Percentiles rank a stretch among this genome's conserved stretches.
phyloP scores from a whole-genome alignment of 2,329 filamentous ascomycete species.

The Aspergillus hiratsukae region DNA sequence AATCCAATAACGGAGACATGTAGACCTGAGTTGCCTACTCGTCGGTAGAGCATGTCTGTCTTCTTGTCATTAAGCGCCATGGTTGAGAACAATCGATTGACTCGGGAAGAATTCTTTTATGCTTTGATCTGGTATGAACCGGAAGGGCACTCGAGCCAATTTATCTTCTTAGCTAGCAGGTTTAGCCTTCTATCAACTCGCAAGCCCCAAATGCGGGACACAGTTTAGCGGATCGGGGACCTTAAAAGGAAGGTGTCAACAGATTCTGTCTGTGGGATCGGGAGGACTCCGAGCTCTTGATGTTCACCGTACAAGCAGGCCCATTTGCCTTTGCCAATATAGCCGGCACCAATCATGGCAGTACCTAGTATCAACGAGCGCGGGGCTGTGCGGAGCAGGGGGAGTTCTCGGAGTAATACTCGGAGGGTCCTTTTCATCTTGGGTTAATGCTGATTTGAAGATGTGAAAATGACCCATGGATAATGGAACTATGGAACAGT shows the following conservation, averaged over 20 bases:
- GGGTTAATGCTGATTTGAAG: background rate
- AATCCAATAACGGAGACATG: conserved; percentile 70
- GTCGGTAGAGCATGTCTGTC: conserved; percentile 63
- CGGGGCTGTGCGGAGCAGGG: background rate
- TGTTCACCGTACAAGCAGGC: too few species aligned
- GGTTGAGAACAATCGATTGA: background rate
- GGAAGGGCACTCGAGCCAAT: background rate
- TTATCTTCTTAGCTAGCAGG: conserved; percentile 1
- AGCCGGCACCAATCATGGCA: conserved; percentile 1
- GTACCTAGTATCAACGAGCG: background rate
- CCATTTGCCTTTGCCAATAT: background rate
- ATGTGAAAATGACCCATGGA: too few species aligned
- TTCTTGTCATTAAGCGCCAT: conserved; percentile 25
- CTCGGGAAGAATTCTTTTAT: background rate
- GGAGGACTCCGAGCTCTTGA: too few species aligned
- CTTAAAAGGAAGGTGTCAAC: background rate
- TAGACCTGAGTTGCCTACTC: conserved; percentile 65
- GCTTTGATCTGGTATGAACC: background rate
- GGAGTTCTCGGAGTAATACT: conserved; percentile 16
- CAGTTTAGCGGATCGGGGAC: background rate
- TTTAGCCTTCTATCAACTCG: background rate
- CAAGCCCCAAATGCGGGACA: background rate
- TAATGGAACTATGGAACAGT: background rate
- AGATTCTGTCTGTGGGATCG: background rate
- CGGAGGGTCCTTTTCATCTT: conserved; percentile 13